These are phyloP conservation scores for Trichocladium antarcticum DNA, from an alignment of 495 filamentous ascomycete genomes.

Conservation along the genomic window DNA sequence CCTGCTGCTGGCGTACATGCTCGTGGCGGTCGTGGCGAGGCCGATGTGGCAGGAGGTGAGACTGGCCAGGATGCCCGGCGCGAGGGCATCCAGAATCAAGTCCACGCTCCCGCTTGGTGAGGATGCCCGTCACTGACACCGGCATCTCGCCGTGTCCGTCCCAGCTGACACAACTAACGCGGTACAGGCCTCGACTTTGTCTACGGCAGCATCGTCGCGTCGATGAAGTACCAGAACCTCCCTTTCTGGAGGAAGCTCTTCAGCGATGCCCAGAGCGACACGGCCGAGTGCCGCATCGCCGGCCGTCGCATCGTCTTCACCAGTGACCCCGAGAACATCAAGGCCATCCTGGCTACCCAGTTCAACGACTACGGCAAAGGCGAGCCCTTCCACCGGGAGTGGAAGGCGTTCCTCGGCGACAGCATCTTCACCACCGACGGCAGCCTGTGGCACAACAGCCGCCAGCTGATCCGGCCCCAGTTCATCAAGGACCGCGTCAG, in stretches of 20 bases:
- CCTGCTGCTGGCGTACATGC: conserved; percentile 21
- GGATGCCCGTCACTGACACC: neutral
- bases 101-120: conserved; percentile 26
- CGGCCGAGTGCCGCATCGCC: conserved; percentile 48
- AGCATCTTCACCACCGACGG: conserved; percentile 74
- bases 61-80: conserved; percentile 34
- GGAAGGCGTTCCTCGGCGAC: conserved; percentile 64
- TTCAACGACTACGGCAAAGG: conserved; percentile 67
- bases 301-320: conserved; percentile 54
- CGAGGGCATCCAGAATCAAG: conserved; percentile 12
- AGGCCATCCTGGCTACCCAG: conserved; percentile 70
- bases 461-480: conserved; percentile 71
- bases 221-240: conserved; percentile 42
- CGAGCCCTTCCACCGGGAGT: conserved; percentile 54
- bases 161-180: neutral
- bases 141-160: too few species aligned
- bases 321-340: conserved; percentile 72
- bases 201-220: conserved; percentile 38
- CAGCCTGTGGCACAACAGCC: conserved; percentile 58
- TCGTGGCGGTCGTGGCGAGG: conserved; percentile 20
- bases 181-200: conserved; percentile 52
- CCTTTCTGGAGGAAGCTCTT: conserved; percentile 50
- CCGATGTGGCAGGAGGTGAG: conserved; percentile 23
- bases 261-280: conserved; percentile 30
- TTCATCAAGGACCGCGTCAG: conserved; percentile 72